Evolutionary conservation across 2,329 filamentous ascomycete genomes (phyloP).

Genomic region (Dothidotthia symphoricarpi): DNA sequence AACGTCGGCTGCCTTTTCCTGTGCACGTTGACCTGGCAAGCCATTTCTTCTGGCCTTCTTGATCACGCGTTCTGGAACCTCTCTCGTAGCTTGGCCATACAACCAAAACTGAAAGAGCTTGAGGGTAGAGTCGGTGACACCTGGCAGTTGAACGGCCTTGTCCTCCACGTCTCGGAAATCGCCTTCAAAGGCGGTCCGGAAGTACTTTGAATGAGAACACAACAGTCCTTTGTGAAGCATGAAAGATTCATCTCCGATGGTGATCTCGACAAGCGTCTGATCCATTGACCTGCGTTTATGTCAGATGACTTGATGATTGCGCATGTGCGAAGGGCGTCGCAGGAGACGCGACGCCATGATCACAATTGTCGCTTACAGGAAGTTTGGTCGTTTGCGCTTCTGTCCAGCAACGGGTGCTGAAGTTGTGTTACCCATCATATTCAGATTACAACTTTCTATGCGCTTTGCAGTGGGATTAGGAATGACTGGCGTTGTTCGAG

Average conservation of each 20-base stretch:
- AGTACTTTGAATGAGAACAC: conserved; percentile 16
- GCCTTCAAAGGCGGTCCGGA: conserved; percentile 13
- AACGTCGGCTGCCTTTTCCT: no score
- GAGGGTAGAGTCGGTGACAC: conserved; percentile 11
- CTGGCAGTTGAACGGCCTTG: conserved; percentile 8
- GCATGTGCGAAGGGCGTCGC: no score
- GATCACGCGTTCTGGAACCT: conserved; percentile 9
- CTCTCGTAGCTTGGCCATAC: conserved; percentile 12
- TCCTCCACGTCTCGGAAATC: conserved; percentile 11
- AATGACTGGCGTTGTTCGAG: no score
- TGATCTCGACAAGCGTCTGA: conserved; percentile 10
- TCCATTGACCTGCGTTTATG: conserved; percentile 12
- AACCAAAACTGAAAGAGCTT: conserved; percentile 18
- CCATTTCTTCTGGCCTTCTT: conserved; percentile 4
- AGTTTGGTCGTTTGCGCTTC: conserved; percentile 12
- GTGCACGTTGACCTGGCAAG: no score
- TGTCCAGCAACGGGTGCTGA: conserved; percentile 7
- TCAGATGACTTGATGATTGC: conserved; percentile 4
- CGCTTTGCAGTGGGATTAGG: no score
- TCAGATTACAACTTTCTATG: no score
- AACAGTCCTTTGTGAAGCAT: conserved; percentile 16
- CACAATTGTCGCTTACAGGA: conserved; percentile 6
- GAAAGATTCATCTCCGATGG: conserved; percentile 11
- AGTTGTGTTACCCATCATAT: conserved; percentile 8
- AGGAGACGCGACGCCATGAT: neutral